Evolutionary conservation across 2,329 filamentous ascomycete species (phyloP).

Genomic region (Bertia moriformis): DNA sequence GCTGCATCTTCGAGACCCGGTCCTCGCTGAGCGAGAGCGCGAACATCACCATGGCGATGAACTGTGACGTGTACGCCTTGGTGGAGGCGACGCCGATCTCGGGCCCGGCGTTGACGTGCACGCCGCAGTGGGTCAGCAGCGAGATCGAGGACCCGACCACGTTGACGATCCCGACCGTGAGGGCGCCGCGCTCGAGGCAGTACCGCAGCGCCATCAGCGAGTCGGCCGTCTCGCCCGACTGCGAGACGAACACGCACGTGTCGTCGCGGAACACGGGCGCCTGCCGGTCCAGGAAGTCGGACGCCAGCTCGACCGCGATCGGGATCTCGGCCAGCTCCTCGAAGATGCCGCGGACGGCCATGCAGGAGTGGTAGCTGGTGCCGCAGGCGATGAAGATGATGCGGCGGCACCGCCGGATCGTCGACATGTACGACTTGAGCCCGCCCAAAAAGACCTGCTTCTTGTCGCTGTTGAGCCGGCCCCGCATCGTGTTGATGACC

Average conservation of each 20-base stretch:
- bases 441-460: slow-evolving; percentile 92
- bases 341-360: slow-evolving; percentile 95
- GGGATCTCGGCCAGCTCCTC: slow-evolving; percentile 97
- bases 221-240: slow-evolving; percentile 96
- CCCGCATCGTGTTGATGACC: slow-evolving; percentile 98
- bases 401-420: slow-evolving; percentile 88
- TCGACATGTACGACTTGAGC: slow-evolving; percentile 87
- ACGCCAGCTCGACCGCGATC: slow-evolving; percentile 90
- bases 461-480: slow-evolving; percentile 83
- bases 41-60: slow-evolving; percentile 99
- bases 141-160: slow-evolving; percentile 97
- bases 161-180: slow-evolving; percentile 97
- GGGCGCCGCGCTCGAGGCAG: slow-evolving; percentile 90
- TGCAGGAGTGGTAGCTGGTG: slow-evolving; percentile 97
- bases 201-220: slow-evolving; percentile 93
- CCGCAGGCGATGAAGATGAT: slow-evolving; percentile 99
- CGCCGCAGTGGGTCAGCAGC: slow-evolving; percentile 96
- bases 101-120: slow-evolving; percentile 96
- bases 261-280: slow-evolving; percentile 98
- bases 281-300: slow-evolving; percentile 92
- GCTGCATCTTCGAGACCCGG: slow-evolving; percentile 80
- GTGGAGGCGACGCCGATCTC: slow-evolving; percentile 98
- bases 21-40: slow-evolving; percentile 91
- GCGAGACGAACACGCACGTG: slow-evolving; percentile 95
- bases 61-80: slow-evolving; percentile 98